Evolutionary conservation across 345 rosid species (phyloP).

Genomic region (Linum lewisii): DNA sequence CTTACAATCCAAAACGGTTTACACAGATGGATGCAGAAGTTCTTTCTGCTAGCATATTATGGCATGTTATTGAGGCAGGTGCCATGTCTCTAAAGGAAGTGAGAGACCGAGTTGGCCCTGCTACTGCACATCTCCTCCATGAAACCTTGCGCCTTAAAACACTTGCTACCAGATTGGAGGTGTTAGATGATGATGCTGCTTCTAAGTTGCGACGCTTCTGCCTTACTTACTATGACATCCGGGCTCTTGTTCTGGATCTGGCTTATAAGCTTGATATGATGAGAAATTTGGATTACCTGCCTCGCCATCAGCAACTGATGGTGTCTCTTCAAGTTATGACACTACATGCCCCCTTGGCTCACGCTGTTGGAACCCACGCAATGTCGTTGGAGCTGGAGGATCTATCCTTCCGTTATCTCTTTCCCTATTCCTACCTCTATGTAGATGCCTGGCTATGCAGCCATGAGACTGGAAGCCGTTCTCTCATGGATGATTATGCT

Average conservation of each 20-base stretch:
- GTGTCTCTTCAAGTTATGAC: conserved; percentile 70
- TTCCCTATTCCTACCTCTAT: conserved; percentile 72
- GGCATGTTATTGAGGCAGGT: conserved; percentile 54
- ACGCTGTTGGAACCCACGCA: conserved; percentile 55
- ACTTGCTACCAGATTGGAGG: conserved; percentile 52
- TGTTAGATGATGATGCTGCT: conserved; percentile 68
- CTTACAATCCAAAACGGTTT: neutral
- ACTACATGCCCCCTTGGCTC: conserved; percentile 82
- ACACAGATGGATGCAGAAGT: conserved; percentile 94
- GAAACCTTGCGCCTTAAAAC: conserved; percentile 68
- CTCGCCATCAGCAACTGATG: conserved; percentile 61
- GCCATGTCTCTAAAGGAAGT: conserved; percentile 51
- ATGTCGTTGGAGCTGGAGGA: conserved; percentile 84
- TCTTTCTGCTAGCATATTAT: conserved; percentile 76
- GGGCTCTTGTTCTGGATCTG: conserved; percentile 72
- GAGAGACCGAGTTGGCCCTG: conserved; percentile 57
- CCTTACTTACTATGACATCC: conserved; percentile 76
- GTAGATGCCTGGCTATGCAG: conserved; percentile 72
- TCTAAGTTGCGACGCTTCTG: conserved; percentile 74
- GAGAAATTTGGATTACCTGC: conserved; percentile 76
- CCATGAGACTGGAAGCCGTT: conserved; percentile 53
- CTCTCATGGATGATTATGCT: conserved; percentile 49
- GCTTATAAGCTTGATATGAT: conserved; percentile 75
- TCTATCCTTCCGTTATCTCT: conserved; percentile 65
- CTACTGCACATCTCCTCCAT: conserved; percentile 77